Percentiles rank a stretch among this genome's conserved stretches.
These are phyloP conservation scores for Botrytis galanthina DNA, from an alignment of 2,329 filamentous ascomycete species.

Conservation along the genomic window DNA sequence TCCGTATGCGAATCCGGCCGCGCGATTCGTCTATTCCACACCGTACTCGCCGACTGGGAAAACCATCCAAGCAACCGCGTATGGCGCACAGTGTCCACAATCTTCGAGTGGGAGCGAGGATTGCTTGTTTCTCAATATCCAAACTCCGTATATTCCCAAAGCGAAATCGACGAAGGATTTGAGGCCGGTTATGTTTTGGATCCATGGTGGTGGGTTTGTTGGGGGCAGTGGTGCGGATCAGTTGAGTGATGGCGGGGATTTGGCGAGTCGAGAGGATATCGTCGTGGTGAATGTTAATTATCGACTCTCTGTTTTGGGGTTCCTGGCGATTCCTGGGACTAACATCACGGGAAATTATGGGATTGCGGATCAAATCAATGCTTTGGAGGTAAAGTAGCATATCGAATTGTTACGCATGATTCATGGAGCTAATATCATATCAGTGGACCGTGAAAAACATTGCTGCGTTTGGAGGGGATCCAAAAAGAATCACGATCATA, in stretches of 20 bases:
- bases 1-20: conserved; percentile 31
- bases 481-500: conserved; percentile 46
- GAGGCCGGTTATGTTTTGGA: conserved; percentile 40
- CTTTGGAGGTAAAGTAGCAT: conserved; percentile 41
- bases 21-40: conserved; percentile 42
- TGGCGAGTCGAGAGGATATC: conserved; percentile 35
- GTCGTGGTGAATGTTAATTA: conserved; percentile 36
- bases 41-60: conserved; percentile 46
- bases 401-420: background rate
- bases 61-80: conserved; percentile 46
- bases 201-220: conserved; percentile 40
- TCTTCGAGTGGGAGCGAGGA: conserved; percentile 38
- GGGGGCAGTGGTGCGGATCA: conserved; percentile 31
- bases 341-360: conserved; percentile 52
- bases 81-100: conserved; percentile 38
- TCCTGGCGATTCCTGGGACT: conserved; percentile 50
- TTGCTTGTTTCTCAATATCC: conserved; percentile 38
- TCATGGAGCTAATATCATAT: background rate
- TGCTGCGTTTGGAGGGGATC: conserved; percentile 47
- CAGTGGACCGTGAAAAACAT: conserved; percentile 51
- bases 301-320: conserved; percentile 33
- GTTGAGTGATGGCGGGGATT: conserved; percentile 33
- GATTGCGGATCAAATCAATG: conserved; percentile 51
- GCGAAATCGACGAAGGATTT: conserved; percentile 26
- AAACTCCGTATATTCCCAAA: conserved; percentile 41